A percentile compares a stretch with the other conserved stretches of the same genome.
phyloP scores from a whole-genome alignment of 2,329 filamentous ascomycete genomes.

The Ophiocordyceps polyrhachis-furcata region DNA sequence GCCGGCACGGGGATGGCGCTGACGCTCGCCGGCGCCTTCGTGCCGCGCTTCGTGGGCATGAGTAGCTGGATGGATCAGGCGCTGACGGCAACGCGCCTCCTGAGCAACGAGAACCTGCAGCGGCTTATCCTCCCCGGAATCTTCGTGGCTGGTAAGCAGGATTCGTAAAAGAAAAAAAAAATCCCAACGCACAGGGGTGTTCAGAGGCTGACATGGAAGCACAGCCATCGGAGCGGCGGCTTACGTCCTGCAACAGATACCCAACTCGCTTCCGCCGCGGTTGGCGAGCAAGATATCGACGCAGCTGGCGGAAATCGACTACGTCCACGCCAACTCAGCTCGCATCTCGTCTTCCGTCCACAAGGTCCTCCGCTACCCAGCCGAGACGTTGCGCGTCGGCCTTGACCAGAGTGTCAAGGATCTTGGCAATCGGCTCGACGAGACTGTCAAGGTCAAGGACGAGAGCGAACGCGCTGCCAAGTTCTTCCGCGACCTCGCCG shows the following conservation, averaged over 20 bases:
- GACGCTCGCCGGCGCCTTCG: slow-evolving; percentile 73
- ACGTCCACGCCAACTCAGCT: slow-evolving; percentile 72
- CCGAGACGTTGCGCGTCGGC: slow-evolving; percentile 66
- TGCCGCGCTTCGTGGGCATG: slow-evolving; percentile 63
- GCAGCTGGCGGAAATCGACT: slow-evolving; percentile 69
- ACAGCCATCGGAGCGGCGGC: slow-evolving; percentile 54
- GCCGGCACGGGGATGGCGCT: slow-evolving; percentile 89
- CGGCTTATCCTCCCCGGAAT: slow-evolving; percentile 66
- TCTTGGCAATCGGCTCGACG: slow-evolving; percentile 57
- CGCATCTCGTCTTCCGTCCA: slow-evolving; percentile 76
- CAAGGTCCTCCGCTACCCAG: slow-evolving; percentile 72
- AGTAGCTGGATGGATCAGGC: slow-evolving; percentile 81
- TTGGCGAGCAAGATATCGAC: slow-evolving; percentile 69
- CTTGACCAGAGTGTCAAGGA: slow-evolving; percentile 76
- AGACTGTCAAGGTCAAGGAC: slow-evolving; percentile 60
- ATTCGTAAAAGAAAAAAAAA: too few species aligned
- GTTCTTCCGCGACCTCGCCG: slow-evolving; percentile 76
- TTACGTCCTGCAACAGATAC: slow-evolving; percentile 75
- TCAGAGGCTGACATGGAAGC: not conserved
- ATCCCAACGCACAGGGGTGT: not conserved
- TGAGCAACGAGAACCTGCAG: slow-evolving; percentile 66
- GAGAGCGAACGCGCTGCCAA: slow-evolving; percentile 79
- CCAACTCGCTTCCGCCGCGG: slow-evolving; percentile 69
- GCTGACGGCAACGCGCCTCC: slow-evolving; percentile 58
- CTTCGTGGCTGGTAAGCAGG: slow-evolving; percentile 51